phyloP scores from a whole-genome alignment of 352 stramenopile genomes.

The Phytopythium mirpurense region DNA sequence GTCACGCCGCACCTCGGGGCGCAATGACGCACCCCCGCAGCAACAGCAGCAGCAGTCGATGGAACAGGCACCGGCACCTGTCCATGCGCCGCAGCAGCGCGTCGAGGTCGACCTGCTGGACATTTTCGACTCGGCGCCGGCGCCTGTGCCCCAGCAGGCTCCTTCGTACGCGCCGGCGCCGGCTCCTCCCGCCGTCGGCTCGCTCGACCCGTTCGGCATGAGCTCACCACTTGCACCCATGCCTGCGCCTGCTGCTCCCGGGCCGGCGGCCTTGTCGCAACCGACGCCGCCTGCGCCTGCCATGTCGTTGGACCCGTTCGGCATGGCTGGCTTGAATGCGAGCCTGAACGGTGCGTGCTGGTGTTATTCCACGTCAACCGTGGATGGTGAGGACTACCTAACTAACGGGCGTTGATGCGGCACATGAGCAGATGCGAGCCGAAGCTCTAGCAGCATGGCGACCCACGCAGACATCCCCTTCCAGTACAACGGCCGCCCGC shows the following conservation, averaged over 20 bases:
- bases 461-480: conserved; percentile 35
- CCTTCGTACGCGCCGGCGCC: conserved; percentile 14
- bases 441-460: conserved; percentile 19
- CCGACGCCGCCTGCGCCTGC: conserved; percentile 8
- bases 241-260: conserved; percentile 19
- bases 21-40: conserved; percentile 30
- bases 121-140: conserved; percentile 66
- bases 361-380: no score
- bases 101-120: conserved; percentile 81
- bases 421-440: conserved; percentile 33
- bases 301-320: conserved; percentile 64
- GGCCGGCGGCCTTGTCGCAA: conserved; percentile 17
- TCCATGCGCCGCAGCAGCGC: conserved; percentile 27
- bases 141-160: conserved; percentile 20
- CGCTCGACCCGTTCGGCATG: conserved; percentile 63
- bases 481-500: conserved; percentile 72
- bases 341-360: conserved; percentile 59
- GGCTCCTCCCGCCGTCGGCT: neutral
- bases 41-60: conserved; percentile 18
- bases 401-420: neutral
- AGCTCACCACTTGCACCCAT: conserved; percentile 26
- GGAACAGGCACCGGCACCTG: conserved; percentile 24
- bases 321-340: conserved; percentile 58
- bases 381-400: no score
- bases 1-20: conserved; percentile 22